Evolutionary conservation across 164 flowering plant species (phyloP), one percentile per base, ranked within the genome.

Genomic region (Kalanchoe fedtschenkoi): DNA sequence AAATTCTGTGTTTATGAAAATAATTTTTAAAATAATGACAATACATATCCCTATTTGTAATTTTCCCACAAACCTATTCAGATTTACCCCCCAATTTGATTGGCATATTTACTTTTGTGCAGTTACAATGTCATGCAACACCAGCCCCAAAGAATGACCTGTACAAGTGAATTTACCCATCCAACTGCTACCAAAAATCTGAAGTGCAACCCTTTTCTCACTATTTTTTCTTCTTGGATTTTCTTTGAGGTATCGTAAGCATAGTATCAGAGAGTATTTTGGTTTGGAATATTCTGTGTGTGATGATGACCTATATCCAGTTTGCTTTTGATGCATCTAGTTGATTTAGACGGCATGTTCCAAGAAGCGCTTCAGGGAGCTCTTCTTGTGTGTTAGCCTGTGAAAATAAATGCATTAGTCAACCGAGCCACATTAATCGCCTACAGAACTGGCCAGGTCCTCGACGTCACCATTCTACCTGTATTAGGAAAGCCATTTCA

Each of bases 401-500:
- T 63, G 16, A 58, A 26, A 38, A 24, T 44, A 26, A 22, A 26
- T 33, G 26, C 19, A 24, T 37, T 33, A 29, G 38, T 35, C 8
- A 1, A 46, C 34, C 10, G 5, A 22, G 16, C 16, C 17, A 2
- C 29, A 4, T 30, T 6, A 19, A 17, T 30, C 15, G 38, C 17
- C 15, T 33, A 5, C 39, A 17, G 26, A 32, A 35, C 22, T 59
- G 8, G 33, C 5, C 30, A 41, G 11, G 9, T 0, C 11, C 29
- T 14, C 8, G 14, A 15, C 28, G 1, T 39, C 1, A 21, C 8
- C 35, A 14, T 16, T 24, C 14, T 75, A 87, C 98, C 95, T 91
- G 95, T 68, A 93, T 80, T 64, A 93, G 55, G 73, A 93, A 90
- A 53, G 97, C 97, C 97, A 93, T 76, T 76, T 93, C 99, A 39